Base-by-base conservation (phyloP, 441 rosid genomes). In the Croton setiger region DNA sequence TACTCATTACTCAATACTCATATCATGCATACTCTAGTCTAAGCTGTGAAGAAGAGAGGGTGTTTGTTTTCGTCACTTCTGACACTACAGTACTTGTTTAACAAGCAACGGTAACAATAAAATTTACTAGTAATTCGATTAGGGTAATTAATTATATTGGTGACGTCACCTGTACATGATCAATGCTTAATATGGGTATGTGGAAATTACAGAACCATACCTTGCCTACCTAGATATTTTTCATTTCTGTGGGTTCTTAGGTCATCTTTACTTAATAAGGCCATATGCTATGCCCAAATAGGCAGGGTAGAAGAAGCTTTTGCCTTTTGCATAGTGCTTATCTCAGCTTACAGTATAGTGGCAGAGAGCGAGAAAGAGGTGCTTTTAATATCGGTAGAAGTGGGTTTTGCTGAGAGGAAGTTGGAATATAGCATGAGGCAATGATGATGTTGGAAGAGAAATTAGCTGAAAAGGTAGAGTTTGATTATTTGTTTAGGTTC, bases 141-240 rank as follows among this genome's bases (percentile, higher is more conserved):
- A 27, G 10, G 43, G 9, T 39, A 6, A 37, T 37, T 37, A 39
- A 39, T 39, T 39, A 39, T 9, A 6, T 39, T 55, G n/a, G 1
- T 72, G 76, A 78, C 82, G 47, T 79, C 77, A 68, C 39, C 69
- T 65, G 20, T 48, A n/a, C 67, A 21, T 11, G 23, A 48, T 63
- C 52, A 65, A 65, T 60, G 73, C 81, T 65, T 59, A 61, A 62
- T 66, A 60, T 75, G 63, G 63, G 69, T 23, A n/a, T 51, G 0
- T 35, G 1, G 60, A 43, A 44, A 61, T 23, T 61, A 15, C 52
- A 58, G n/a, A 57, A 8, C 47, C 23, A 33, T 8, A 4, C 61
- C 53, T 45, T 31, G 7, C 70, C 45, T 21, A 15, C 56, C 66
- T 56, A 48, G 48, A 23, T 21, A 39, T 18, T 33, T 7, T 61